Base-by-base conservation (phyloP, 225 moss, liverwort and hornwort species). In the Pseudoscleropodium purum region DNA sequence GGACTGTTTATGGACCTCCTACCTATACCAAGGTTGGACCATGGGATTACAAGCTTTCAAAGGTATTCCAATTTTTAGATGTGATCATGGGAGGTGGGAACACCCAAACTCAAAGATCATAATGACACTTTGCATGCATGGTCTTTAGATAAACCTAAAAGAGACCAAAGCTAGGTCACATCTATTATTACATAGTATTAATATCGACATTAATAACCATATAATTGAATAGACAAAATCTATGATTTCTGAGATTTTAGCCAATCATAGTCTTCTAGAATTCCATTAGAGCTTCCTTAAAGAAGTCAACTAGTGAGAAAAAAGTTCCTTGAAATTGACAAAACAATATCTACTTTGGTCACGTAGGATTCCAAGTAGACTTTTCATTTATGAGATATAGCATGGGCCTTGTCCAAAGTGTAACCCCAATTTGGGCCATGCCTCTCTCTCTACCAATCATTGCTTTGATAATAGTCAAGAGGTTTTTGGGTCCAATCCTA, bases 251-350 rank as follows among this genome's bases (percentile, higher is more conserved):
- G 8, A 70, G 8, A 25, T 39, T 70, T 39, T 39, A 39, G 3
- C 8, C 1, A 8, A 0, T 39, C 0, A 39, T 24, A 4, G 15
- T 39, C 5, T 70, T 3, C 3, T 25, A 3, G 8, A 41, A 39
- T 25, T 39, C 8, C 5, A 39, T 25, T 39, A 25, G 25, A 14
- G 4, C 7, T 24, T 2, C 7, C 0, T n/a, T 7, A 69, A 69
- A 69, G 13, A 13, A 0, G 0, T 4, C 2, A 23, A 69, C n/a
- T n/a, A n/a, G n/a, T n/a, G 7, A 9, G 23, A 23, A 24, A n/a
- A 69, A 24, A 19, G 15, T 2, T 70, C 39, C 1, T 25, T 25
- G 8, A 39, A 39, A 70, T 13, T 14, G 0, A 1, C 39, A 39
- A 39, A 14, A 70, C 3, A 14, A 3, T 15, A 70, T 70, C 8